Evolutionary conservation across 73 alveolate species (phyloP).

Genomic region (Paramecium octaurelia): DNA sequence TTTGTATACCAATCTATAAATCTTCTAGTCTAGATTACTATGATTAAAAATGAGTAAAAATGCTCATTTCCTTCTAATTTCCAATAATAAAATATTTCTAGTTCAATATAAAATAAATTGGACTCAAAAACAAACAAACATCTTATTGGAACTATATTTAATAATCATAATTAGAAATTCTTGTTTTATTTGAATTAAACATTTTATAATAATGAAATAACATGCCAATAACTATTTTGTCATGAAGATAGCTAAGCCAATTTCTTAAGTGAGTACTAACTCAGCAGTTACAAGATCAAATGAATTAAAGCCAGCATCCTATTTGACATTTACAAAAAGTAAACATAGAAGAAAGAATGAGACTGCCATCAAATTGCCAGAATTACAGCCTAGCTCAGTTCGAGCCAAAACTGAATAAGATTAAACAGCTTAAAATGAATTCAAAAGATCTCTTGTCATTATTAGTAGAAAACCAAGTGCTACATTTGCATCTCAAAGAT

Average conservation of each 20-base stretch:
- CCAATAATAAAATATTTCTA: neutral
- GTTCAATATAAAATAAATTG: neutral
- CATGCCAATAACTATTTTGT: neutral
- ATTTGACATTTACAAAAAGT: neutral
- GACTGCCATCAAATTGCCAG: neutral
- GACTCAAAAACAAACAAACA: neutral
- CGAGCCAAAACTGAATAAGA: neutral
- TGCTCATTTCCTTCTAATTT: neutral
- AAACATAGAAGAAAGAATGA: neutral
- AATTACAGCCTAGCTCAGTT: neutral
- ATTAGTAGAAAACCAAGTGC: slow-evolving; percentile 23
- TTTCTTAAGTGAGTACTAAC: neutral
- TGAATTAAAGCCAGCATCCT: neutral
- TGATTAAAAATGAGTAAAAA: neutral
- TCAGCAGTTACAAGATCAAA: neutral
- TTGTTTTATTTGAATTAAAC: neutral
- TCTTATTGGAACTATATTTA: neutral
- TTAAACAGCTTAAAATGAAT: neutral
- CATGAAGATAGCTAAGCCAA: neutral
- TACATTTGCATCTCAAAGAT: neutral
- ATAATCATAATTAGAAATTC: neutral
- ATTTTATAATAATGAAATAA: neutral
- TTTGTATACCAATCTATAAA: neutral
- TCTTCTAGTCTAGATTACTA: neutral
- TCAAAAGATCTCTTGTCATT: neutral